phyloP scores from a whole-genome alignment of 768 basidiomycete species.

The Mycena haematopus region DNA sequence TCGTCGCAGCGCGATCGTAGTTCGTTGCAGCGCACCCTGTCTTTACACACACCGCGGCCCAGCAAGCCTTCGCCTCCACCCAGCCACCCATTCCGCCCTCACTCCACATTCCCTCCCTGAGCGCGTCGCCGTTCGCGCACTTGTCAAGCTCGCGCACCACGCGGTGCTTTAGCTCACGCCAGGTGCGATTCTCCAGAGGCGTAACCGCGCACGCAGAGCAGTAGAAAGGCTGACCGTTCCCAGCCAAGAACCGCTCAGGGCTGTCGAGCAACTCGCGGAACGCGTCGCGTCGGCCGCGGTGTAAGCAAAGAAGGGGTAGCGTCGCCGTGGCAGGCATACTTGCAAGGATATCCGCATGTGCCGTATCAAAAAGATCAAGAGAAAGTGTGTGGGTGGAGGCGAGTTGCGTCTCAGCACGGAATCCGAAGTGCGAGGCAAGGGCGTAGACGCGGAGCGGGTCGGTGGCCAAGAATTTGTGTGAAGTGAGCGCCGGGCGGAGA shows the following conservation, averaged over 20 bases:
- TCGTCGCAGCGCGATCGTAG: constrained; percentile 64
- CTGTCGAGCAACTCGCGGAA: constrained; percentile 60
- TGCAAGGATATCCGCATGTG: constrained; percentile 50
- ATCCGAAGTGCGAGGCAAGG: constrained; percentile 66
- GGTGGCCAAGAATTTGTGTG: constrained; percentile 51
- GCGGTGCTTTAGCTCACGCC: constrained; percentile 65
- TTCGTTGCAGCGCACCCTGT: constrained; percentile 57
- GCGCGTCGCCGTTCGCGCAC: constrained; percentile 64
- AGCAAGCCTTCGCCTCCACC: constrained; percentile 65
- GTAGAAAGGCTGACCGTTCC: constrained; percentile 49
- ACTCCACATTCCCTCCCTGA: constrained; percentile 37
- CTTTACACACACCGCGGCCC: constrained; percentile 64
- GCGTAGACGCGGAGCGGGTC: constrained; percentile 59
- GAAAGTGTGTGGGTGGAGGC: constrained; percentile 65
- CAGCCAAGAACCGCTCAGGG: constrained; percentile 63
- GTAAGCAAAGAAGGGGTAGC: constrained; percentile 62
- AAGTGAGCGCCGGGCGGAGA: constrained; percentile 58
- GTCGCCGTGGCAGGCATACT: constrained; percentile 58
- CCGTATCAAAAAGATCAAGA: constrained; percentile 53
- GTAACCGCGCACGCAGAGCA: constrained; percentile 63
- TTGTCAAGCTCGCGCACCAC: constrained; percentile 65
- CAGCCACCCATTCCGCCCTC: constrained; percentile 57
- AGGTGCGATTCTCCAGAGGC: constrained; percentile 61
- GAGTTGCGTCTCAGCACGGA: constrained; percentile 60
- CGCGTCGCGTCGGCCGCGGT: constrained; percentile 56